These are phyloP conservation scores for Clitoria ternatea DNA, from an alignment of 306 rosid genomes.

Conservation along the genomic window DNA sequence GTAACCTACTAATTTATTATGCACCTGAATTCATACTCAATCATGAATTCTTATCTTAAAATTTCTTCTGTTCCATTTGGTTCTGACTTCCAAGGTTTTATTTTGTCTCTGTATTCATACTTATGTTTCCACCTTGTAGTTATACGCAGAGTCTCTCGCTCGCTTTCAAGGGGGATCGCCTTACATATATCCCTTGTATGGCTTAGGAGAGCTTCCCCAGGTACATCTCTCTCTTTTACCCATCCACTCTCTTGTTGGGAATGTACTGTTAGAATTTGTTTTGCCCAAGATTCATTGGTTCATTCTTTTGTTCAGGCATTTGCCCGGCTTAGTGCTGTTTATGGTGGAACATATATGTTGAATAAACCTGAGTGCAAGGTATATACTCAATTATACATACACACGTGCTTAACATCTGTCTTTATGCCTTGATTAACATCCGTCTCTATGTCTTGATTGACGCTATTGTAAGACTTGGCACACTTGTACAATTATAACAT, in stretches of 20 bases:
- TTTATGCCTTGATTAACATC: not conserved
- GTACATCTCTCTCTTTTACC: conserved; percentile 29
- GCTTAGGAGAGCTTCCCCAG: conserved; percentile 99
- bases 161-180: conserved; percentile 99
- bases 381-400: not conserved
- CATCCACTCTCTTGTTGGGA: not conserved
- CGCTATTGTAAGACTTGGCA: not conserved
- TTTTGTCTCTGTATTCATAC: conserved; percentile 1
- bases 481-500: not conserved
- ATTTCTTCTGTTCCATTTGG: conserved; percentile 13
- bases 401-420: not conserved
- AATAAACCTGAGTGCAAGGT: conserved; percentile 99
- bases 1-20: too few relatives aligned
- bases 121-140: conserved; percentile 43
- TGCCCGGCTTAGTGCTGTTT: conserved; percentile 98
- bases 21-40: not conserved
- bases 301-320: conserved; percentile 55
- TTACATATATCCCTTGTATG: conserved; percentile 95
- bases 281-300: not conserved
- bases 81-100: conserved; percentile 3
- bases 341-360: conserved; percentile 98
- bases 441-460: not conserved
- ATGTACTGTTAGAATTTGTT: not conserved
- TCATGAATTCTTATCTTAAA: conserved; percentile 6
- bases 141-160: conserved; percentile 88